Evolutionary conservation across 495 filamentous ascomycete genomes (phyloP), one percentile per base, ranked within the genome.

Genomic region (Penicillium samsonianum): DNA sequence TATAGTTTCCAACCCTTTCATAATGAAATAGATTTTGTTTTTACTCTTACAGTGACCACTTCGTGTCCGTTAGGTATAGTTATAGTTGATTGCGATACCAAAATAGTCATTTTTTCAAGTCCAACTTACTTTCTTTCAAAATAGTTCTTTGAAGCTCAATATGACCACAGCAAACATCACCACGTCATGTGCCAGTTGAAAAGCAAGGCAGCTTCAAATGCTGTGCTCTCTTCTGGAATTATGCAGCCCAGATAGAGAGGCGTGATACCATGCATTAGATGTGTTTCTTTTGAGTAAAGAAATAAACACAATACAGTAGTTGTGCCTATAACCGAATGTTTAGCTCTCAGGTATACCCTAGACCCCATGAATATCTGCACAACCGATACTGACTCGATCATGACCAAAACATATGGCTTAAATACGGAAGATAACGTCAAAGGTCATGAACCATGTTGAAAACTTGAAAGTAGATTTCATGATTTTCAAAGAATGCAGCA

Each of bases 171-270:
- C n/a, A n/a, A n/a, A n/a, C n/a, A n/a, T 30, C 28, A 30, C 28
- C 37, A 48, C 28, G 16, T 52, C 50, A 53, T 53, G 50, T 53
- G 51, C 19, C 23, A 54, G 19, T 28, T 35, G 20, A 26, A 26
- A 38, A 51, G 23, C 14, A 44, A 35, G 31, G 2, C 6, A 55
- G 28, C 19, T 45, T 41, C 51, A 54, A 30, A 33, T 54, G 52
- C 30, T 26, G 52, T 46, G 52, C 30, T 55, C 12, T 4, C 17
- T 55, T 55, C 30, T 55, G 22, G 42, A 45, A 37, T 44, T 1
- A 45, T 45, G 51, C 41, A 44, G 51, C 3, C 51, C 17, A 17
- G 4, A 40, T 41, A 16, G 17, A 49, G 17, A 43, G 19, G 4
- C 16, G 31, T 50, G 49, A 5, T 9, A 9, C 16, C 3, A 53